A percentile compares a stretch with the other conserved stretches of the same genome.
Evolutionary conservation across 768 basidiomycete genomes (phyloP).

Genomic region (Tylopilus sp.): DNA sequence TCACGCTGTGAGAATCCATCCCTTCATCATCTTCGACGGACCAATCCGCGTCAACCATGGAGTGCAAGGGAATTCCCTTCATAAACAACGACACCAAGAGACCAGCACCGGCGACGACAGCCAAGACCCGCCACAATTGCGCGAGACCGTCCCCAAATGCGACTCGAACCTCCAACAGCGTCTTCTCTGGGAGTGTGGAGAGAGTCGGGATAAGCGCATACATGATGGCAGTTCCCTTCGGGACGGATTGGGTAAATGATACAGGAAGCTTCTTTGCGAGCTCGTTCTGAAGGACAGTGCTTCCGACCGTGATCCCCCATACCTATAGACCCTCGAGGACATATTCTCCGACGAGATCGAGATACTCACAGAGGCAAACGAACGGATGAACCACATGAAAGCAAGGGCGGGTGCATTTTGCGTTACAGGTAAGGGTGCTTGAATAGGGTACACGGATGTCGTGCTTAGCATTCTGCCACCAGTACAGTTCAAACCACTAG

Average conservation of each 20-base stretch:
- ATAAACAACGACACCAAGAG: constrained; percentile 7
- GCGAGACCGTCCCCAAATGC: constrained; percentile 42
- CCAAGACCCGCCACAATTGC: constrained; percentile 41
- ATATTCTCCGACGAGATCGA: too few species aligned
- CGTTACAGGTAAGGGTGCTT: constrained; percentile 41
- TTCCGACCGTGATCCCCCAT: constrained; percentile 50
- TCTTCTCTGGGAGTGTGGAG: constrained; percentile 29
- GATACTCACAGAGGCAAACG: constrained; percentile 33
- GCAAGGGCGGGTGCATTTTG: constrained; percentile 44
- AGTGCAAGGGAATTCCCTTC: constrained; percentile 1
- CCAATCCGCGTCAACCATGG: constrained; percentile 5
- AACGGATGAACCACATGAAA: constrained; percentile 38
- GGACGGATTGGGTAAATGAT: constrained; percentile 34
- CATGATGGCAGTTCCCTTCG: constrained; percentile 38
- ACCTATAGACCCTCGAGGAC: too few species aligned
- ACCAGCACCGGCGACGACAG: constrained; percentile 27
- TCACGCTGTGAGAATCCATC: too few species aligned
- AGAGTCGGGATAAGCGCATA: constrained; percentile 48
- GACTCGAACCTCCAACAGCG: constrained; percentile 33
- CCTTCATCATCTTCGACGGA: neutral
- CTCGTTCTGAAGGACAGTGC: constrained; percentile 48
- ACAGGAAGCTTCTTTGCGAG: constrained; percentile 41
- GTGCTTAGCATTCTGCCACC: neutral
- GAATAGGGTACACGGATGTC: constrained; percentile 42
- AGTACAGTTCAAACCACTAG: too few species aligned